Base-by-base conservation (phyloP, 129 eudicot genomes). In the Centella asiatica region DNA sequence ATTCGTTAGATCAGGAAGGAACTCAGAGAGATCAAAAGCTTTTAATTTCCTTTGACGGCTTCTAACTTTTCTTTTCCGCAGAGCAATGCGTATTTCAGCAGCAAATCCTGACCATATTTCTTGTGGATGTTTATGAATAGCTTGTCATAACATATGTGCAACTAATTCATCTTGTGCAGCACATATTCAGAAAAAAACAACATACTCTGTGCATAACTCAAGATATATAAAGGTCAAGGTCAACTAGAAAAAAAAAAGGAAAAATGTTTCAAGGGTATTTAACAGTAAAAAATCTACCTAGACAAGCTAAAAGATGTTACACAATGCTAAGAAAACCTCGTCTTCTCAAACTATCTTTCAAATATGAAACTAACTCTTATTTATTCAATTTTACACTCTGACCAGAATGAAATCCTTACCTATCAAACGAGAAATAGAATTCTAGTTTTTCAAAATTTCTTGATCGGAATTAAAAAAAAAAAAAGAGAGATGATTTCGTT, bases 11-110 rank as follows among this genome's bases (percentile, higher is more conserved):
- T 88, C 89, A 4, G 96, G 96, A 37, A 88, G 83, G 44, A 57
- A 64, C 20, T 84, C 89, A 48, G 87, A 71, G 20, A 88, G 85
- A 61, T 88, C 89, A 87, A 76, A 88, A 34, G 96, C 89, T 76
- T 84, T 81, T 61, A 88, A 55, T 75, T 79, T 88, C 83, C 76
- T 88, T 47, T 72, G 82, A 33, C 85, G 68, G 58, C 67, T 72
- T 31, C 87, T 66, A 33, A 66, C 47, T 59, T 69, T 77, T 44
- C 74, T 80, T 49, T 83, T 77, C 88, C 74, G 71, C 49, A 73
- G 27, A 19, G 45, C 22, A 61, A 60, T 0, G 6, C 44, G 5
- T 40, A 39, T 46, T 60, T 62, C 26, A 47, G 71, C 46, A 40
- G 11, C 11, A 11, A 40, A 18, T 40, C 17, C 46, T 42, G 18